These are phyloP conservation scores for Colletotrichum magnum DNA, from an alignment of 2,329 filamentous ascomycete species.

Conservation along the genomic window DNA sequence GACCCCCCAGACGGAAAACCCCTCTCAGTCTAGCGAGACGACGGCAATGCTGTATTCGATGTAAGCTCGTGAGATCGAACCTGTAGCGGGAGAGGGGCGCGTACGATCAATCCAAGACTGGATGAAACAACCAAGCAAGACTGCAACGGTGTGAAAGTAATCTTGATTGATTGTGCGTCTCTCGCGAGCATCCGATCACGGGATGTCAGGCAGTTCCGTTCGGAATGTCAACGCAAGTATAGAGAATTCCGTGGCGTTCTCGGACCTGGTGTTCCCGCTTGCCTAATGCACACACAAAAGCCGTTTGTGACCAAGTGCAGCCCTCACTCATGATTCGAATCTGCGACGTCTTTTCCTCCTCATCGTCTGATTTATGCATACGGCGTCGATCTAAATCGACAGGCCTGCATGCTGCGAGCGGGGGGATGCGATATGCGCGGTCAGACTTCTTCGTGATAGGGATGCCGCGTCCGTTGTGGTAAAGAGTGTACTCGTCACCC, in stretches of 20 bases:
- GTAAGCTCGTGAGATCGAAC: not conserved
- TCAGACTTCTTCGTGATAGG: no score
- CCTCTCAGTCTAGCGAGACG: not conserved
- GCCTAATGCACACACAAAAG: not conserved
- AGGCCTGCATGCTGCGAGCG: no score
- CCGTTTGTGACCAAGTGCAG: not conserved
- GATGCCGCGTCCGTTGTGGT: not conserved
- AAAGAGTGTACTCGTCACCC: not conserved
- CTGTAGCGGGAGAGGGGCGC: not conserved
- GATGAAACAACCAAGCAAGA: not conserved
- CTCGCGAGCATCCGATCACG: not conserved
- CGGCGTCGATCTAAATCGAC: no score
- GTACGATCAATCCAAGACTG: not conserved
- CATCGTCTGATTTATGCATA: not conserved
- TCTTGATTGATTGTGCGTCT: not conserved
- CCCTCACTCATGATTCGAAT: not conserved
- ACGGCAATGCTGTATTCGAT: not conserved
- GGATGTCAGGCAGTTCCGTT: not conserved
- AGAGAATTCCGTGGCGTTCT: not conserved
- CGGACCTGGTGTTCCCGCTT: not conserved
- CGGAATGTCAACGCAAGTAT: not conserved
- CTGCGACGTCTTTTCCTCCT: not conserved
- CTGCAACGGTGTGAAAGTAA: not conserved
- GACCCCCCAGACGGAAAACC: no score
- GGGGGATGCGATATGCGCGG: no score